Evolutionary conservation across 2,329 filamentous ascomycete species (phyloP).

Genomic region (Cladorrhinum sp.): DNA sequence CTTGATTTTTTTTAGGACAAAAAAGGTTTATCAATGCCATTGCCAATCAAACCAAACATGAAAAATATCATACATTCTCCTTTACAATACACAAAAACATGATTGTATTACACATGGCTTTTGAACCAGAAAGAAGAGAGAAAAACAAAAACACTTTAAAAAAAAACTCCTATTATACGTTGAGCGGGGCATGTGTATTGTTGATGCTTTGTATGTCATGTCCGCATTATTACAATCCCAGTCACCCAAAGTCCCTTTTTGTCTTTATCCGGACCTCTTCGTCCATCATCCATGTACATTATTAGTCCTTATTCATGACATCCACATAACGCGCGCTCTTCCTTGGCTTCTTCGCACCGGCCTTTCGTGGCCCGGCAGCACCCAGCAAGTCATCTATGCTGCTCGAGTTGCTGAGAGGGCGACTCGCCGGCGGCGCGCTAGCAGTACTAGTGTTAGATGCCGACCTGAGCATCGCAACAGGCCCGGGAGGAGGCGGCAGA

Average conservation of each 20-base stretch:
- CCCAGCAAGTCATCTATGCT: slow-evolving; percentile 92
- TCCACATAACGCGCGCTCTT: slow-evolving; percentile 90
- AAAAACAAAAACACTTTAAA: not conserved
- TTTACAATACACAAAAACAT: not conserved
- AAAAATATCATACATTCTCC: not conserved
- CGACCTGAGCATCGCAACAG: slow-evolving; percentile 47
- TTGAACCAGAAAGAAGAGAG: not conserved
- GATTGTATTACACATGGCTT: not conserved
- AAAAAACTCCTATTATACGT: not conserved
- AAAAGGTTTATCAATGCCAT: no score
- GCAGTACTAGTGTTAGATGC: slow-evolving; percentile 45
- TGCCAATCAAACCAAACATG: not conserved
- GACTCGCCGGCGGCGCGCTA: slow-evolving; percentile 56
- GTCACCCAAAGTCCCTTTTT: not conserved
- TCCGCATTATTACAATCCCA: not conserved
- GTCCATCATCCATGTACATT: not conserved
- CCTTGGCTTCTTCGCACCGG: slow-evolving; percentile 65
- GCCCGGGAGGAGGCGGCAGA: slow-evolving; percentile 22
- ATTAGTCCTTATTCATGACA: slow-evolving; percentile 71
- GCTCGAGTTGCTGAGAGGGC: slow-evolving; percentile 86
- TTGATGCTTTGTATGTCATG: not conserved
- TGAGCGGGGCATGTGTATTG: not conserved
- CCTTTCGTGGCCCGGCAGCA: slow-evolving; percentile 66
- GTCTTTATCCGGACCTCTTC: not conserved
- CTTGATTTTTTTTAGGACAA: no score